Evolutionary conservation across 495 filamentous ascomycete species (phyloP).

Genomic region (Aspergillus avenaceus): DNA sequence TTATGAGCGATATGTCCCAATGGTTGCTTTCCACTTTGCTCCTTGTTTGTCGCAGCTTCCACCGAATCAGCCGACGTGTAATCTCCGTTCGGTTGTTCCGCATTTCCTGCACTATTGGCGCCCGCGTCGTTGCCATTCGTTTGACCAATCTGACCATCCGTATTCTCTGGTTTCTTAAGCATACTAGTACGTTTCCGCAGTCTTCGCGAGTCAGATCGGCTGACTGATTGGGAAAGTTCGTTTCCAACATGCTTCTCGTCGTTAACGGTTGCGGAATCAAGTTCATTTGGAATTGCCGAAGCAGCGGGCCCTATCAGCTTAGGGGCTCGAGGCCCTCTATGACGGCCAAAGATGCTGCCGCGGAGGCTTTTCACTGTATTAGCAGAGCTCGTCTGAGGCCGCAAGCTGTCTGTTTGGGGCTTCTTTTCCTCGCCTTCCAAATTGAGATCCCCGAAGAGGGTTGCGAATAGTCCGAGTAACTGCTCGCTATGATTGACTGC

Average conservation of each 20-base stretch:
- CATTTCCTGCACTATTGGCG: conserved; percentile 9
- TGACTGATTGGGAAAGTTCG: conserved; percentile 21
- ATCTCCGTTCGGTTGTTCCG: conserved; percentile 5
- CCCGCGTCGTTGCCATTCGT: conserved; percentile 15
- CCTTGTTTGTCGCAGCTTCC: conserved; percentile 29
- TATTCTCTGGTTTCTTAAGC: conserved; percentile 20
- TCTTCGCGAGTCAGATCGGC: conserved; percentile 39
- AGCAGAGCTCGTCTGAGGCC: conserved; percentile 64
- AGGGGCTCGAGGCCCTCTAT: conserved; percentile 28
- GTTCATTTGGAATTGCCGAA: conserved; percentile 4
- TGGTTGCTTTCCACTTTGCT: conserved; percentile 33
- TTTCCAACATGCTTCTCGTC: conserved; percentile 27
- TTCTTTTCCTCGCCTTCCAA: conserved; percentile 25
- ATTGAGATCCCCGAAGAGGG: conserved; percentile 63
- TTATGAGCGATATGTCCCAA: conserved; percentile 50
- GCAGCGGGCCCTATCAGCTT: conserved; percentile 13
- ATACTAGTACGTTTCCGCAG: conserved; percentile 43
- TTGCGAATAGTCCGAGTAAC: conserved; percentile 73
- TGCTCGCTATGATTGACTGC: conserved; percentile 82
- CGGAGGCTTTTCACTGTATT: conserved; percentile 69
- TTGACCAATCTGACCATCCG: conserved; percentile 3
- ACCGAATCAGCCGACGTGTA: conserved; percentile 25
- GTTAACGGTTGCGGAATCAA: conserved; percentile 36
- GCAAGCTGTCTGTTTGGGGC: conserved; percentile 26
- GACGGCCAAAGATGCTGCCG: conserved; percentile 70